Evolutionary conservation across 306 rosid species (phyloP).

Genomic region (Lagenaria siceraria): DNA sequence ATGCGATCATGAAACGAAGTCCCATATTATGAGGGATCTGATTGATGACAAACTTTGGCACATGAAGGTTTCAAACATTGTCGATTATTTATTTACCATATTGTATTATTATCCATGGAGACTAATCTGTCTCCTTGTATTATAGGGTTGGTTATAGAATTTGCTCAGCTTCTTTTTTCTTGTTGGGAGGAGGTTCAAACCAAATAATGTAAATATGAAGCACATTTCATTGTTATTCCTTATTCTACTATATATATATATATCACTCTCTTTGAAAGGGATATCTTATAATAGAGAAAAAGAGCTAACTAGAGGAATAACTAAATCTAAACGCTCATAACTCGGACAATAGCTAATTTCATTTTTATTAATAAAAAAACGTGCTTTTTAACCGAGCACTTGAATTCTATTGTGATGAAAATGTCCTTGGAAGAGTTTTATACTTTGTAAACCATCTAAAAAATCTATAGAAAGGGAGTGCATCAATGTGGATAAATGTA

Average conservation of each 20-base stretch:
- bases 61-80: background rate
- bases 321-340: too few species aligned
- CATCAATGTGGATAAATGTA: too few species aligned
- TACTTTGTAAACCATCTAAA: too few species aligned
- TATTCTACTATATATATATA: background rate
- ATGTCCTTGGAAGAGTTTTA: too few species aligned
- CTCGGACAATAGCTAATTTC: too few species aligned
- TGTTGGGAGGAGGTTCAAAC: background rate
- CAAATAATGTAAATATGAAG: background rate
- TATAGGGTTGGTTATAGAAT: slow-evolving; percentile 2
- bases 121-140: slow-evolving; percentile 8
- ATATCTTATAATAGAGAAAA: too few species aligned
- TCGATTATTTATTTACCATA: background rate
- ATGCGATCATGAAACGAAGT: background rate
- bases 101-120: slow-evolving; percentile 1
- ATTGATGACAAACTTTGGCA: background rate
- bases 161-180: background rate
- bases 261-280: background rate
- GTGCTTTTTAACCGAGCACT: too few species aligned
- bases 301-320: too few species aligned
- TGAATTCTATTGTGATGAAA: too few species aligned
- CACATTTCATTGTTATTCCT: background rate
- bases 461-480: too few species aligned
- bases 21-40: background rate
- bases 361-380: too few species aligned